Percentiles rank a stretch among this genome's conserved stretches.
Evolutionary conservation across 805 yeast species (phyloP).

Genomic region (Kodamaea nitidulidarum): DNA sequence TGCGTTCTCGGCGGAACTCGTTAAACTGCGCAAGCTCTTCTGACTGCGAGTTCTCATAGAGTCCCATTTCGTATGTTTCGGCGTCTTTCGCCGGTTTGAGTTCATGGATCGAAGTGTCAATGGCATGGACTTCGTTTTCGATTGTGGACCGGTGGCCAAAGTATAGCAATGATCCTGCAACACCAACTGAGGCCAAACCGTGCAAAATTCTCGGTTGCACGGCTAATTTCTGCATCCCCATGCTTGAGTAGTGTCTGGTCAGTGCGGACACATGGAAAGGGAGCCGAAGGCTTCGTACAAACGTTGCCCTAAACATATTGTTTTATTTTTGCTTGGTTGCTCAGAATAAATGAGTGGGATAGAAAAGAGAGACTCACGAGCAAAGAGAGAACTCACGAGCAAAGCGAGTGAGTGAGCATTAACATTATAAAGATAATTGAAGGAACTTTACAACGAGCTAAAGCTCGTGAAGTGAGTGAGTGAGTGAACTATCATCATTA

Average conservation of each 20-base stretch:
- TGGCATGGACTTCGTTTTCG: conserved; percentile 29
- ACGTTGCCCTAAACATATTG: conserved; percentile 6
- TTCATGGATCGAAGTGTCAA: conserved; percentile 33
- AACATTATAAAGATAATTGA: not conserved
- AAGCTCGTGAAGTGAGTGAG: too few species aligned
- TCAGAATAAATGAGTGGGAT: not conserved
- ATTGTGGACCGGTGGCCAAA: not conserved
- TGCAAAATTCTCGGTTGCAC: not conserved
- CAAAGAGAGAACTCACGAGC: too few species aligned
- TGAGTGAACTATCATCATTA: too few species aligned
- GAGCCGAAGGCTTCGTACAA: conserved; percentile 4
- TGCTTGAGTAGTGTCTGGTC: conserved; percentile 1
- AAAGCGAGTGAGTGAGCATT: not conserved
- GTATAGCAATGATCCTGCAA: conserved; percentile 4
- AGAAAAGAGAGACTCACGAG: not conserved
- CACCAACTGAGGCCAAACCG: conserved; percentile 2
- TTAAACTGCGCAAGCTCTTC: conserved; percentile 44
- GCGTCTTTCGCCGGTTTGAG: conserved; percentile 44
- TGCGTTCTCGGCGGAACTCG: conserved; percentile 27
- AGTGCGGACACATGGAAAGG: conserved; percentile 1
- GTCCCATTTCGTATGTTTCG: conserved; percentile 68
- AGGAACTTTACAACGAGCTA: too few species aligned
- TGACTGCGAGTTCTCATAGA: conserved; percentile 55
- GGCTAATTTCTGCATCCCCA: not conserved
- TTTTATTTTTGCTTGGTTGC: not conserved